Evolutionary conservation across 2,329 filamentous ascomycete genomes (phyloP), one percentile per base, ranked within the genome.

Genomic region (Ascochyta lentis): DNA sequence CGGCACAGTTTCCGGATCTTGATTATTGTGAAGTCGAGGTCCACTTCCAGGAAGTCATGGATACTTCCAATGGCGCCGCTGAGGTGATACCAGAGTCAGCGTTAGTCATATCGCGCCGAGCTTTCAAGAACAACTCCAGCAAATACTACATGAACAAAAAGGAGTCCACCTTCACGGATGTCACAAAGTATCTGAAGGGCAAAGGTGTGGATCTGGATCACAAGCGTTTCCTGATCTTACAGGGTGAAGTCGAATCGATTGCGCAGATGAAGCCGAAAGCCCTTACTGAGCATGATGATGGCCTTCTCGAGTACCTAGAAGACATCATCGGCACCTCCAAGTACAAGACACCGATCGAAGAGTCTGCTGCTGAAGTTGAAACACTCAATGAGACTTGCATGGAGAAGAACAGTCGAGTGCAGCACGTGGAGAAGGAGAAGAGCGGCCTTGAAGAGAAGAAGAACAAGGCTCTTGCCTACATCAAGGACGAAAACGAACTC

Each of bases 211-310:
- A 99, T 78, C 83, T 99, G 22, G 95, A 99, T 70, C 95, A 99
- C 79, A 99, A 99, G 79, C 91, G 95, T 57, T 99, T 99, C 78
- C 80, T 99, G 49, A 99, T 99, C 70, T 80, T 99, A 10, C 95
- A 99, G 76, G 95, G 95, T 70, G 95, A 99, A 75, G 95, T 99
- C 56, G 95, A 99, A 76, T 97, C 94, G 0, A 99, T 99, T 72
- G 94, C 95, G 6, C 95, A 98, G 77, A 99, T 99, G 95, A 99
- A 99, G 77, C 84, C 96, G 16, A 99, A 99, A 76, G 95, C 96
- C 4, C 88, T 85, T 38, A 94, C 91, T 66, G 95, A 99, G 74
- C 94, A 98, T 70, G 95, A 99, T 58, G 95, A 99, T 69, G 95
- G 95, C 12, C 84, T 99, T 3, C 83, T 99, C 16, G 95, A 99